These are phyloP conservation scores for Drechslerella coelobrocha DNA, from an alignment of 2,329 filamentous ascomycete genomes.

Conservation along the genomic window DNA sequence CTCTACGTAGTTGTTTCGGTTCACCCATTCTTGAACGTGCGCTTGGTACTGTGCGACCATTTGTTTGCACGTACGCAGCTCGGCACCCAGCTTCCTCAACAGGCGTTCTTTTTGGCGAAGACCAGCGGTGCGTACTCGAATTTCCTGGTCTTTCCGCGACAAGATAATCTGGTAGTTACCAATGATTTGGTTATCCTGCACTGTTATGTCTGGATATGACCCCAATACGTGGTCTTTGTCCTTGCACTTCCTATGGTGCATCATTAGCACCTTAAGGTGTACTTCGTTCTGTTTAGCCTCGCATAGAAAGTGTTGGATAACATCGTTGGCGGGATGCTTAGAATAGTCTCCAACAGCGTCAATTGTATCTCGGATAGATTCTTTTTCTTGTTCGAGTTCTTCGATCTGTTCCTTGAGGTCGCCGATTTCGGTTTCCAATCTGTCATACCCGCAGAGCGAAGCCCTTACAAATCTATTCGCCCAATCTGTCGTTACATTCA, in stretches of 20 bases:
- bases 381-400: background rate
- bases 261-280: background rate
- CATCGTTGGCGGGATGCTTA: background rate
- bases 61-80: slow-evolving; percentile 15
- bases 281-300: background rate
- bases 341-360: background rate
- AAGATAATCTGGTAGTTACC: background rate
- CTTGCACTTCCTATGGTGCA: slow-evolving; percentile 13
- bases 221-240: background rate
- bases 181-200: background rate
- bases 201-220: background rate
- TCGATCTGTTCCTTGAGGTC: slow-evolving; percentile 3
- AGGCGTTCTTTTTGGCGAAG: background rate
- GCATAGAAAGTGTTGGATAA: background rate
- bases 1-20: slow-evolving; percentile 12
- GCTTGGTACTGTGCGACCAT: slow-evolving; percentile 10
- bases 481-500: slow-evolving; percentile 21
- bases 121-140: background rate
- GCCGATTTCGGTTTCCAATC: background rate
- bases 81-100: background rate
- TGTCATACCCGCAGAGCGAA: background rate
- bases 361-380: background rate
- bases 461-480: slow-evolving; percentile 12
- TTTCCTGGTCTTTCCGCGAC: background rate
- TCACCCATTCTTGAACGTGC: slow-evolving; percentile 16